Conservation (phyloP, 2,329 filamentous ascomycete species). For the Exserohilum turcica region DNA sequence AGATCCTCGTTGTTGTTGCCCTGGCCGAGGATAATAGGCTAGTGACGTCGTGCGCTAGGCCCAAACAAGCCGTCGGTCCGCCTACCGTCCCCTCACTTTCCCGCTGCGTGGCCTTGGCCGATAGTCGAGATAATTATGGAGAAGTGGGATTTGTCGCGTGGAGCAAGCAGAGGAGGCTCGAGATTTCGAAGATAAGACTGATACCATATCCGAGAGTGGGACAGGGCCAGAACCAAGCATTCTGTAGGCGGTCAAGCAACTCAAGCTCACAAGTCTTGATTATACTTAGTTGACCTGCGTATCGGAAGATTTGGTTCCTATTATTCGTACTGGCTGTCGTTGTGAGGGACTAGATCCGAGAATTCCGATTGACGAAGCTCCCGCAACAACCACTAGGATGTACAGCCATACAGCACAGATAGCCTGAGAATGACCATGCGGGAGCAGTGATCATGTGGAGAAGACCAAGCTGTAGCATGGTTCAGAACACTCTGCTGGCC, state of each 20-base stretch:
- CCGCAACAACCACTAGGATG: constrained; percentile 41
- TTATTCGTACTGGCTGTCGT: background rate
- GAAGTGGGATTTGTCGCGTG: background rate
- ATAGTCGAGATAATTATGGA: background rate
- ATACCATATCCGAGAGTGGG: no score
- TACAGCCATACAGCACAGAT: constrained; percentile 45
- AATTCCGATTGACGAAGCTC: constrained; percentile 11
- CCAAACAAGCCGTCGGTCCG: background rate
- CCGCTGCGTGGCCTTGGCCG: constrained; percentile 3
- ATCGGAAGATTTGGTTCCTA: background rate
- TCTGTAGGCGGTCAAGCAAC: no score
- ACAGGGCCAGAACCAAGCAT: no score
- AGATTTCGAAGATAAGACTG: background rate
- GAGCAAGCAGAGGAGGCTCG: no score
- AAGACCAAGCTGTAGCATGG: constrained; percentile 51
- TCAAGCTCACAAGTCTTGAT: no score
- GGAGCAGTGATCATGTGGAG: no score
- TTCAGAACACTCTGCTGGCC: constrained; percentile 50
- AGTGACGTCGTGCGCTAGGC: constrained; percentile 9
- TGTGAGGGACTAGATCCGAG: background rate
- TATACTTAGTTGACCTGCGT: no score
- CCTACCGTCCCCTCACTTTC: constrained; percentile 3
- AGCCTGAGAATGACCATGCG: no score
- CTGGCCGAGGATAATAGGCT: background rate
- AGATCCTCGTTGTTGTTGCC: background rate